A percentile compares a stretch with the other conserved stretches of the same genome.
These are phyloP conservation scores for Leonotis leonurus DNA, from an alignment of 257 asterid genomes.

Conservation along the genomic window DNA sequence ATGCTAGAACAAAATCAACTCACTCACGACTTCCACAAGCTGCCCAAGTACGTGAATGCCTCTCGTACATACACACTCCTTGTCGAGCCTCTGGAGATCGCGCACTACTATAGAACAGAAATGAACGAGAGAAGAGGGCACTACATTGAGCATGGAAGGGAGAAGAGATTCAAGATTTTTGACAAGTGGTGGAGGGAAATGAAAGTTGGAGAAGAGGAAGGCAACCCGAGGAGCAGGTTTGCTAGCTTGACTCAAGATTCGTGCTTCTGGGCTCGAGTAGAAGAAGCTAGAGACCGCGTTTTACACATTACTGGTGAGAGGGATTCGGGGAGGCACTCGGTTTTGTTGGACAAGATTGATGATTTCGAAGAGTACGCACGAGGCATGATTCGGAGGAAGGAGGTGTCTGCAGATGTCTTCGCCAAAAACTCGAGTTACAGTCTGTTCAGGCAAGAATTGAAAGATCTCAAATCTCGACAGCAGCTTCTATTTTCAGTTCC, in stretches of 20 bases:
- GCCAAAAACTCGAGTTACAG: conserved; percentile 72
- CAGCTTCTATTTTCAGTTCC: no score
- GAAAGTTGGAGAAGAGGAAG: conserved; percentile 35
- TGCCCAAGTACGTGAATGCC: conserved; percentile 58
- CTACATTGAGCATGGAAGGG: conserved; percentile 69
- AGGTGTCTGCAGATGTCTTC: conserved; percentile 69
- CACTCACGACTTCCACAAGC: conserved; percentile 66
- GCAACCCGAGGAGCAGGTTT: conserved; percentile 49
- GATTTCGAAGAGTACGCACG: conserved; percentile 57
- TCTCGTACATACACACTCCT: conserved; percentile 68
- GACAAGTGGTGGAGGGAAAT: conserved; percentile 83
- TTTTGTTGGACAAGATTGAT: conserved; percentile 36
- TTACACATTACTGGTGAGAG: conserved; percentile 30
- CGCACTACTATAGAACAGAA: conserved; percentile 58
- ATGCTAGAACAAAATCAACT: conserved; percentile 68
- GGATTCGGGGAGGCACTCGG: conserved; percentile 30
- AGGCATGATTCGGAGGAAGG: conserved; percentile 56
- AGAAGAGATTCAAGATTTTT: conserved; percentile 54
- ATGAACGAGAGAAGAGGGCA: conserved; percentile 68
- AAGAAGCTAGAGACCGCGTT: conserved; percentile 62
- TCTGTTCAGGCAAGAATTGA: conserved; percentile 58
- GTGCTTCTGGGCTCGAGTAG: conserved; percentile 85
- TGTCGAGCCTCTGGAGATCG: conserved; percentile 85
- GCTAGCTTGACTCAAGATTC: conserved; percentile 82
- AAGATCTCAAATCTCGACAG: conserved; percentile 38